Evolutionary conservation across 2,329 filamentous ascomycete species (phyloP).

Genomic region (Polytolypa hystricis): DNA sequence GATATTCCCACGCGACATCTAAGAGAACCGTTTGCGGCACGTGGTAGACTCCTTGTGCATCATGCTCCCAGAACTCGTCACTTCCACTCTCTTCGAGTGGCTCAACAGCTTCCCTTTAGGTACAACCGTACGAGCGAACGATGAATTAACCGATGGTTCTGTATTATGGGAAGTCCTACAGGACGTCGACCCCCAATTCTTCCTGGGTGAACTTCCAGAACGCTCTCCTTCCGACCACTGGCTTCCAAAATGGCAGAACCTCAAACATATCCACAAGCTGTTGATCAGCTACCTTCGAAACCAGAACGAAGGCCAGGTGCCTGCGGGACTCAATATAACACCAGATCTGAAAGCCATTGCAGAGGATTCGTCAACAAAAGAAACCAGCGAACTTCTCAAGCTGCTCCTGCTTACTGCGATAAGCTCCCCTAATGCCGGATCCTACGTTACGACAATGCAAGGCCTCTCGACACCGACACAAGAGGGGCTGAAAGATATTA

Average conservation of each 20-base stretch:
- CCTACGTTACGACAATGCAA: conserved; percentile 42
- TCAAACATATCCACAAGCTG: conserved; percentile 38
- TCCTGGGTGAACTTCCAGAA: conserved; percentile 38
- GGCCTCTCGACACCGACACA: conserved; percentile 33
- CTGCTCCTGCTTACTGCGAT: conserved; percentile 54
- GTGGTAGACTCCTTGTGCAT: conserved; percentile 11
- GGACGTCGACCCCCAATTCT: conserved; percentile 38
- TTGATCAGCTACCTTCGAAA: conserved; percentile 35
- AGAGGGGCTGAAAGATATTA: conserved; percentile 36
- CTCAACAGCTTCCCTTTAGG: conserved; percentile 36
- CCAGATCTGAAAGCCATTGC: conserved; percentile 38
- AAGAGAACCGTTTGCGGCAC: conserved; percentile 1
- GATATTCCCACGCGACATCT: conserved; percentile 1
- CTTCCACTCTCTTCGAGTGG: conserved; percentile 37
- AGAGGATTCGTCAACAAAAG: conserved; percentile 31
- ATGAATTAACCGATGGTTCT: conserved; percentile 35
- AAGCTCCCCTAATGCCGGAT: conserved; percentile 45
- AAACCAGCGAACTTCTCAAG: conserved; percentile 46
- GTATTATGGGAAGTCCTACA: conserved; percentile 39
- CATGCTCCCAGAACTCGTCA: conserved; percentile 37
- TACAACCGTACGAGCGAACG: conserved; percentile 29
- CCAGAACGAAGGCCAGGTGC: conserved; percentile 34
- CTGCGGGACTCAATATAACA: conserved; percentile 29
- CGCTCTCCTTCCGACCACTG: conserved; percentile 33
- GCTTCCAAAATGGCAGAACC: conserved; percentile 39